Base-by-base conservation (phyloP, 441 rosid species). In the California macrophylla region DNA sequence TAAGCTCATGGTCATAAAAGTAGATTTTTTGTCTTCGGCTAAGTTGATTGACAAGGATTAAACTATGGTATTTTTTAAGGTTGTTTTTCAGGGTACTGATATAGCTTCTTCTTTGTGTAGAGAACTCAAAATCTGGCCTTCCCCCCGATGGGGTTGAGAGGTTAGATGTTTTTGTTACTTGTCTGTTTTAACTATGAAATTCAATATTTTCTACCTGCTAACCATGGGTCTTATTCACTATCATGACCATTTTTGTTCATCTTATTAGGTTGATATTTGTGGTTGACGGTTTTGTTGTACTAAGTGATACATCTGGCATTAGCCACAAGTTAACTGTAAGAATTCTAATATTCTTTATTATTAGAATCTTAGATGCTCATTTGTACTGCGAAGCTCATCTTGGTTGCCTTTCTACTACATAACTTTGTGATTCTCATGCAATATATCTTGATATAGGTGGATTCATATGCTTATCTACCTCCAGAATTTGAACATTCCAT, bases 401-500 rank as follows among this genome's bases (percentile, higher is more conserved):
- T 47, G 54, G 6, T 47, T 47, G 54, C 20, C 1, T 47, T 47
- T 47, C 54, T 16, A 47, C 54, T 15, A 47, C 54, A 52, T 52
- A 52, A 52, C 23, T 20, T 52, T 52, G 24, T 52, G 60, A 52
- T 20, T 20, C 60, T 52, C 60, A 18, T 47, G 54, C 20, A 3
- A 20, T n/a, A 16, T 52, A 52, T 52, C 23, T 52, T 52, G 60
- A 52, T 78, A 71, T 78, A 91, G 97, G 92, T 82, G 75, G 98
- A 93, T 80, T 89, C 91, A 63, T 93, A 79, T 81, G 95, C 90
- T 71, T 93, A 93, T 81, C 76, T 93, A 25, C 95, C 97, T 73
- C 89, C 96, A 47, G 84, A 86, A 74, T 84, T 82, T 66, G 71
- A 82, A 62, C 95, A 89, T 78, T 83, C 76, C 67, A 65, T 93